phyloP scores from a whole-genome alignment of 192 early-diverging fungal genomes.

The Geosiphon pyriformis region DNA sequence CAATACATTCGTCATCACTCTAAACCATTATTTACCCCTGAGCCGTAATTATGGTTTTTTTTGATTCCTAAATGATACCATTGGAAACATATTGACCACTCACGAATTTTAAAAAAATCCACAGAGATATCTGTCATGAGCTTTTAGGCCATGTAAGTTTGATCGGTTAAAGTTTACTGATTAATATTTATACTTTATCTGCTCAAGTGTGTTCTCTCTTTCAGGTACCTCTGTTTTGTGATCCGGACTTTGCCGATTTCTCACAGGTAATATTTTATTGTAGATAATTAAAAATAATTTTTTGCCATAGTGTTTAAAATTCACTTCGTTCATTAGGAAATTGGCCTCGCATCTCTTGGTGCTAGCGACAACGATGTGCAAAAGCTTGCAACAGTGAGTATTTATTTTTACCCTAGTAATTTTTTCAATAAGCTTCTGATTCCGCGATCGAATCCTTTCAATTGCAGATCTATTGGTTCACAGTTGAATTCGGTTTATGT shows the following conservation, averaged over 20 bases:
- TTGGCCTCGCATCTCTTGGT: slow-evolving; percentile 89
- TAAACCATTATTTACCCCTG: slow-evolving; percentile 87
- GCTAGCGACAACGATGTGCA: slow-evolving; percentile 88
- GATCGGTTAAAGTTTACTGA: not conserved
- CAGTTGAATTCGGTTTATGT: slow-evolving; percentile 91
- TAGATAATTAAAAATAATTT: not conserved
- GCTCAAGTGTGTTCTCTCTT: not conserved
- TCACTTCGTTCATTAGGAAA: slow-evolving; percentile 43
- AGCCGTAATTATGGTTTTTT: slow-evolving; percentile 41
- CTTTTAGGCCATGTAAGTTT: slow-evolving; percentile 81
- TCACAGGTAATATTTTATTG: slow-evolving; percentile 45
- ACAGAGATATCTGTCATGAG: slow-evolving; percentile 90
- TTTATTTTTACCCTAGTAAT: not conserved
- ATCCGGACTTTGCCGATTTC: slow-evolving; percentile 90
- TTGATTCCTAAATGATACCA: not conserved
- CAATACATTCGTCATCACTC: slow-evolving; percentile 97
- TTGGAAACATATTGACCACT: not conserved
- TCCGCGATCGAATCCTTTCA: too few species aligned
- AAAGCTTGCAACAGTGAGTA: slow-evolving; percentile 65
- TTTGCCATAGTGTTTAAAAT: not conserved
- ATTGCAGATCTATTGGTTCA: slow-evolving; percentile 75
- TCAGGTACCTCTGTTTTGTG: slow-evolving; percentile 60
- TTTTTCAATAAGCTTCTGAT: too few species aligned
- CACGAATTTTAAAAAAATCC: not conserved
- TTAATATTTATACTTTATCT: slow-evolving; percentile 3